phyloP scores from a whole-genome alignment of 169 alveolate genomes.

The Eimeria brunetti region DNA sequence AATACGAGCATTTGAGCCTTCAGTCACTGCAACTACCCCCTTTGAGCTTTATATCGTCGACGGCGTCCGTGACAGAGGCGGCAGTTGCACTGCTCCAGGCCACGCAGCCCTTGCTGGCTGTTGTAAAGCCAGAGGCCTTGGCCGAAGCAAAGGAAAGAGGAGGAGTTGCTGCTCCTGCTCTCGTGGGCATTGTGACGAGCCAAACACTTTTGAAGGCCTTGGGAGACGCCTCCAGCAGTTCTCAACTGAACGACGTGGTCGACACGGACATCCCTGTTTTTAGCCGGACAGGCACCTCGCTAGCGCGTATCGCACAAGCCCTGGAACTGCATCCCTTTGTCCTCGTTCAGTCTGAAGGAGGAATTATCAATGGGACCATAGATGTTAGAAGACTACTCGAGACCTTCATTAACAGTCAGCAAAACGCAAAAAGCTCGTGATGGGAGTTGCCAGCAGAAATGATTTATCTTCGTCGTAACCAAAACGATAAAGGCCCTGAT shows the following conservation, averaged over 20 bases:
- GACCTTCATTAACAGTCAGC: background rate
- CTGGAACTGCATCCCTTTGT: conserved; percentile 8
- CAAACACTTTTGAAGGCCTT: conserved; percentile 10
- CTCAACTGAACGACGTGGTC: background rate
- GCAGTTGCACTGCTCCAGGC: conserved; percentile 1
- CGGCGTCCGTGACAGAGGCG: conserved; percentile 14
- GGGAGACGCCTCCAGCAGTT: conserved; percentile 32
- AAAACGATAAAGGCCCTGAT: background rate
- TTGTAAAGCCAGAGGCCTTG: background rate
- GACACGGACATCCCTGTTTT: conserved; percentile 17
- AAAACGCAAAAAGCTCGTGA: background rate
- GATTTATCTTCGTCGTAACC: background rate
- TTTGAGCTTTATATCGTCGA: conserved; percentile 13
- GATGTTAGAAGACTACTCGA: background rate
- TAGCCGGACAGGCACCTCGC: background rate
- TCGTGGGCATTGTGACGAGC: conserved; percentile 8
- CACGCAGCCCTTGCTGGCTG: conserved; percentile 12
- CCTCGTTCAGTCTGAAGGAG: conserved; percentile 17
- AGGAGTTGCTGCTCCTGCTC: background rate
- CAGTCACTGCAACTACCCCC: background rate
- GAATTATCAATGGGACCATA: conserved; percentile 23
- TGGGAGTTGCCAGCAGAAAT: background rate
- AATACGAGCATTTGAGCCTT: background rate
- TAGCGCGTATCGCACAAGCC: conserved; percentile 36
- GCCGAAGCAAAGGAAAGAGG: background rate